These are phyloP conservation scores for Diutina catenulata DNA, from an alignment of 1,139 yeast species.

Conservation along the genomic window DNA sequence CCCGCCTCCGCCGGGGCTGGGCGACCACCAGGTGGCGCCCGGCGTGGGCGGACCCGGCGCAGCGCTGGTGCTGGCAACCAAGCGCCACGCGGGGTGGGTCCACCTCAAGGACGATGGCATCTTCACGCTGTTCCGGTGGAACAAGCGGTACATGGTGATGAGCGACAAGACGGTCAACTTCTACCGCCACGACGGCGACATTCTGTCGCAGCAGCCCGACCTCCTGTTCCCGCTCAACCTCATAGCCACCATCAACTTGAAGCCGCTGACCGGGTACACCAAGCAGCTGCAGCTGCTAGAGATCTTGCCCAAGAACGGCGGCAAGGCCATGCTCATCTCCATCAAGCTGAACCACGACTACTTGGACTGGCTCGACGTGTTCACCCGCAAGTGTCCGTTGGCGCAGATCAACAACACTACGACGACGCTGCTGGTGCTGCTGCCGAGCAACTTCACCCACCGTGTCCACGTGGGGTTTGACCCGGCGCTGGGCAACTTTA, in stretches of 20 bases:
- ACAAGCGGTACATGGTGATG: slow-evolving; percentile 69
- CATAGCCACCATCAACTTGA: slow-evolving; percentile 27
- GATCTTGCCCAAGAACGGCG: slow-evolving; percentile 47
- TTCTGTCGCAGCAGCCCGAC: slow-evolving; percentile 19
- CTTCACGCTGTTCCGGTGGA: slow-evolving; percentile 78
- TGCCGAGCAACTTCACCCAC: slow-evolving; percentile 70
- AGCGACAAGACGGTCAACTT: slow-evolving; percentile 67
- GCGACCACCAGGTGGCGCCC: slow-evolving; percentile 6
- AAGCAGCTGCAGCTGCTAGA: slow-evolving; percentile 66
- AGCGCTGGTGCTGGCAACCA: slow-evolving; percentile 12
- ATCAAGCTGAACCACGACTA: slow-evolving; percentile 73
- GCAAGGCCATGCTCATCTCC: slow-evolving; percentile 61
- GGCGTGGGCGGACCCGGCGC: slow-evolving; percentile 14
- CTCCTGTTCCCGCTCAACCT: slow-evolving; percentile 29
- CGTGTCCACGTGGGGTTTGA: slow-evolving; percentile 53
- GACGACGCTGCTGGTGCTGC: slow-evolving; percentile 33
- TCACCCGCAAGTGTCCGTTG: slow-evolving; percentile 76
- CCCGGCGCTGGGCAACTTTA: slow-evolving; percentile 61
- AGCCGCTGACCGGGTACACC: slow-evolving; percentile 26
- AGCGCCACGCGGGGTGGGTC: slow-evolving; percentile 62
- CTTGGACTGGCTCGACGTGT: slow-evolving; percentile 86
- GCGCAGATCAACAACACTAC: slow-evolving; percentile 17
- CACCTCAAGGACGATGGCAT: slow-evolving; percentile 86
- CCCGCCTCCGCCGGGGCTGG: slow-evolving; percentile 28
- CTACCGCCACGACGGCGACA: slow-evolving; percentile 19